These are phyloP conservation scores for Dianthus caryophyllus DNA, from an alignment of 148 eudicot genomes.

Conservation along the genomic window DNA sequence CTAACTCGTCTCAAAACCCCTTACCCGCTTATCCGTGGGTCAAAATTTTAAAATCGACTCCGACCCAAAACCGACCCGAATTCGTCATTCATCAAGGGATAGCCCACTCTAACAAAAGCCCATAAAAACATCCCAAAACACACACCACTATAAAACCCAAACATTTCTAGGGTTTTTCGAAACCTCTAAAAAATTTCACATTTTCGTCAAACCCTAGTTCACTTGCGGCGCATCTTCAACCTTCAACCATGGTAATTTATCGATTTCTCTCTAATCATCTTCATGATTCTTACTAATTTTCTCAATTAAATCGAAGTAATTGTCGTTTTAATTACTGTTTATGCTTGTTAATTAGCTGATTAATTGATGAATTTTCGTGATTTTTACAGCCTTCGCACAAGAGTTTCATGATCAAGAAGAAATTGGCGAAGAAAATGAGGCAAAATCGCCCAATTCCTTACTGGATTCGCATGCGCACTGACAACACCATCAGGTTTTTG, in stretches of 20 bases:
- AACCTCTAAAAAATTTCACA: not conserved
- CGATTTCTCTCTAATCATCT: not conserved
- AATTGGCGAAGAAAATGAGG: conserved; percentile 88
- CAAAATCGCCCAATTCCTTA: conserved; percentile 83
- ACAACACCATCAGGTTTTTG: conserved; percentile 65
- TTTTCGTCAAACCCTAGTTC: not conserved
- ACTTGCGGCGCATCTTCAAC: not conserved
- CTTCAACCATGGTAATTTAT: not conserved
- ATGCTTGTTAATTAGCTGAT: no score
- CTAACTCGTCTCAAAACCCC: no score
- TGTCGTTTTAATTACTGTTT: no score
- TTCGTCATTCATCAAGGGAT: no score
- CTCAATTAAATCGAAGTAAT: no score
- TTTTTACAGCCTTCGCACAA: conserved; percentile 73
- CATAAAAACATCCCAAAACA: not conserved
- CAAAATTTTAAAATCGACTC: no score
- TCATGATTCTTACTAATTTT: no score
- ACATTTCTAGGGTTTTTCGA: not conserved
- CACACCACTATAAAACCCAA: no score
- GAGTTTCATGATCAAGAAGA: conserved; percentile 76
- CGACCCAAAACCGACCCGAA: no score
- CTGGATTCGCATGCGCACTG: conserved; percentile 86
- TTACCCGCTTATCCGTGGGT: no score
- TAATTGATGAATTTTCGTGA: no score
- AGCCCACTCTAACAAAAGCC: not conserved